Base-by-base conservation (phyloP, 2,329 filamentous ascomycete genomes). In the Davidsoniella neocaledoniae region DNA sequence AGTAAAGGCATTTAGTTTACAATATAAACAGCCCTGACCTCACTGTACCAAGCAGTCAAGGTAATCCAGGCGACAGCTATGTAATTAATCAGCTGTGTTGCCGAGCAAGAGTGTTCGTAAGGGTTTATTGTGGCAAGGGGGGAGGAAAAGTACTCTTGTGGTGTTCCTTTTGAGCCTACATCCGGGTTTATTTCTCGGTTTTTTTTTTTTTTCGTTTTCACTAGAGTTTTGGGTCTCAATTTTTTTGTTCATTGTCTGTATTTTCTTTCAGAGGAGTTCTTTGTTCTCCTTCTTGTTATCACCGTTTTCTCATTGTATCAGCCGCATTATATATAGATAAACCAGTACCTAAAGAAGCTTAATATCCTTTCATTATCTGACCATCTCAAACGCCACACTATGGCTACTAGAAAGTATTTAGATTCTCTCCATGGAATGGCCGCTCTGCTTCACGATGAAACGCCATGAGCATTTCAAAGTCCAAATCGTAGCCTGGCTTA, bases 181-280 rank as follows among this genome's bases (percentile, higher is more conserved):
- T 46, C 21, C 14, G 38, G 44, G 44, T 48, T 43, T 41, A 23
- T 43, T 21, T 17, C 21, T 50, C 19, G 43, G 23, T 50, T 43
- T 37, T 14, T 44, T 21, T 50, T 43, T 37, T 14, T 44, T 21
- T 25, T 39, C n/a, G 6, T 43, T 36, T 33, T 42, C 21, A 36
- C n/a, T 36, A 25, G 21, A 23, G 21, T 23, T 23, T 23, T 5
- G 21, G 21, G 21, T 23, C 21, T 23, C 21, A 23, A 4, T 23
- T 23, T 21, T 17, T 33, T 8, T 43, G 14, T 33, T 43, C 5
- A 25, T 39, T 9, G 6, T 7, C 2, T 36, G 36, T 4, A 43
- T 25, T n/a, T 33, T 26, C 37, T 12, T 21, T 10, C 12, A 9
- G 29, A 12, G 12, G 29, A 33, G 29, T 33, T 33, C 12, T 21